Evolutionary conservation across 805 yeast species (phyloP), one percentile per base, ranked within the genome.

Genomic region (Barnettozyma pratensis): DNA sequence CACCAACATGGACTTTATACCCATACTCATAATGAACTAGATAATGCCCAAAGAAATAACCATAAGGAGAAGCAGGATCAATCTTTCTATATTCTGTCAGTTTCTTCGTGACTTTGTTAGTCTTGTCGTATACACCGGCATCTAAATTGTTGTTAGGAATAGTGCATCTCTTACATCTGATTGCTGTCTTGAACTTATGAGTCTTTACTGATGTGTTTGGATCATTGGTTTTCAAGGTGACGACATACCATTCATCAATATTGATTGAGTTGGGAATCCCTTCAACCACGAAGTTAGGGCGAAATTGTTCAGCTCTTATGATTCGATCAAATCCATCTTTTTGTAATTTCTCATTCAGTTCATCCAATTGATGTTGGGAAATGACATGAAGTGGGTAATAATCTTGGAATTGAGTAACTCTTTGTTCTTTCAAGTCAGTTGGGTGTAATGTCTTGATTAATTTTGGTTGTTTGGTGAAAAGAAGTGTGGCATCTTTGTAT

Each of bases 361-460:
- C 50, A 41, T 49, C 56, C 30, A 58, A 35, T 11, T 49, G 44
- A 19, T 42, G 48, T 37, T 53, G 50, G 3, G 54, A 38, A 39
- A 56, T 36, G 12, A 52, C 29, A 47, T 53, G 56, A 28, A 55
- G 30, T 25, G 62, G 62, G 44, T 49, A 58, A 39, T 58, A 58
- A 32, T 58, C 62, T 26, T 58, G 62, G 44, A 55, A 58, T 26
- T 50, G 41, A 1, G 57, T 47, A 7, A 30, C 31, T 40, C 60
- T 47, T 43, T 48, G 39, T 9, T 49, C 31, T 19, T 42, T 44
- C 40, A 53, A n/a, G 7, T 31, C 50, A 6, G 35, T 36, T 9
- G 61, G 61, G 41, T 54, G 53, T 2, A 50, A 51, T 0, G 59
- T 51, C 29, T 41, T 46, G n/a, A 56, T 57, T 12, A 39, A 32